Base-by-base conservation (phyloP, 331 rosid genomes). In the Quercus phellos region DNA sequence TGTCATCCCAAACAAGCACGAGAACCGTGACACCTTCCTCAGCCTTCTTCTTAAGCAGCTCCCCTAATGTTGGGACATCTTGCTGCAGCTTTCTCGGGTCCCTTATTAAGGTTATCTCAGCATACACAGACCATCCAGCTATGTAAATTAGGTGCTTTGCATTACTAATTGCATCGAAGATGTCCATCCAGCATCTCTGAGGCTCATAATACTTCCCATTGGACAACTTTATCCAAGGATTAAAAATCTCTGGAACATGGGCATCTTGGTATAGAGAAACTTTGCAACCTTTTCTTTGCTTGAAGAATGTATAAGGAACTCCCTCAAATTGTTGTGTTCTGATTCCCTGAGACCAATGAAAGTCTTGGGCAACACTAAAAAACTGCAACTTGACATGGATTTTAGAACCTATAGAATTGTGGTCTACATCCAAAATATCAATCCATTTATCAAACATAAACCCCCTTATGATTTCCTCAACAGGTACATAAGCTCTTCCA, bases 211-310 rank as follows among this genome's bases (percentile, higher is more conserved):
- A 6, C 38, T 32, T 13, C 26, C 64, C 85, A 4, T 55, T 66
- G 2, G 88, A 53, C 16, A 80, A 4, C 2, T 21, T 10, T 24
- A 86, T 78, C 7, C 2, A 17, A 0, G 86, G 77, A 2, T 22
- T 14, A 55, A 55, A 84, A 53, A 60, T 75, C 14, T 56, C 27
- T 3, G 72, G 74, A 11, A 84, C 81, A 73, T 94, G 98, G 5
- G 96, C 96, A 79, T 92, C 99, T 78, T 92, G 97, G 85, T 94
- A 94, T 2, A 92, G 84, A 10, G 97, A 87, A 51, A 92, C 88
- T 46, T 3, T 80, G 59, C 97, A 90, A 73, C 91, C 90, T 43
- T 81, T 70, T 82, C 93, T 90, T 72, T 88, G 94, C 21, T 75
- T 82, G 63, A 92, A 92, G 82, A 92, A 94, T 11, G 95, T 74